Conservation (phyloP, 2,329 filamentous ascomycete genomes). For the Chaetomiaceae sp. region DNA sequence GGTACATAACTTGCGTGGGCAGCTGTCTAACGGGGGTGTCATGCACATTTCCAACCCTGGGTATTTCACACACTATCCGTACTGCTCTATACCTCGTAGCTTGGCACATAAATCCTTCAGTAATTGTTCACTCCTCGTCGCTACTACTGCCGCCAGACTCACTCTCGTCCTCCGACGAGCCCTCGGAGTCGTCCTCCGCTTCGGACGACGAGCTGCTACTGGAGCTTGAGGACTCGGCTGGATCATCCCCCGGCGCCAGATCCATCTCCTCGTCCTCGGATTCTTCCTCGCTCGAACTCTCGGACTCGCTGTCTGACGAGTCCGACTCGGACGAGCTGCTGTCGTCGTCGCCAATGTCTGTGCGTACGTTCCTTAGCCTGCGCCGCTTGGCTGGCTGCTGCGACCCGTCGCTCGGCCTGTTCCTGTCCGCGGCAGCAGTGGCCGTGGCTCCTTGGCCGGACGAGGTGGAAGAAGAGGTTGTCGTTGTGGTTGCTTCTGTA, state of each 20-base stretch:
- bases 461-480: constrained; percentile 24
- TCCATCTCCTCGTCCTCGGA: constrained; percentile 25
- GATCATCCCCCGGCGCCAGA: constrained; percentile 3
- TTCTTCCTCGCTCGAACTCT: constrained; percentile 21
- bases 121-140: constrained; percentile 13
- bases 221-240: constrained; percentile 20
- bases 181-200: constrained; percentile 15
- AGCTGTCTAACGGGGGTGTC: no score
- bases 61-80: background rate
- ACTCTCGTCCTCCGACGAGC: constrained; percentile 14
- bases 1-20: no score
- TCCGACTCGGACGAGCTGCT: constrained; percentile 35
- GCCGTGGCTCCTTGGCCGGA: constrained; percentile 10
- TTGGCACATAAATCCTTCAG: background rate
- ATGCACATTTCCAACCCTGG: no score
- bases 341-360: constrained; percentile 39
- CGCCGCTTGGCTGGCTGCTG: constrained; percentile 42
- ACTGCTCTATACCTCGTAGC: background rate
- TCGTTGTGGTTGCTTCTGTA: constrained; percentile 24
- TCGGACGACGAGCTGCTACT: constrained; percentile 23
- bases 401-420: constrained; percentile 37
- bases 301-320: constrained; percentile 24
- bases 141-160: constrained; percentile 20
- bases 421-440: background rate
- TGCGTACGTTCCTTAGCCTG: constrained; percentile 47